A percentile compares a stretch with the other conserved stretches of the same genome.
phyloP scores from a whole-genome alignment of 768 basidiomycete genomes.

The Boletus speciosus region DNA sequence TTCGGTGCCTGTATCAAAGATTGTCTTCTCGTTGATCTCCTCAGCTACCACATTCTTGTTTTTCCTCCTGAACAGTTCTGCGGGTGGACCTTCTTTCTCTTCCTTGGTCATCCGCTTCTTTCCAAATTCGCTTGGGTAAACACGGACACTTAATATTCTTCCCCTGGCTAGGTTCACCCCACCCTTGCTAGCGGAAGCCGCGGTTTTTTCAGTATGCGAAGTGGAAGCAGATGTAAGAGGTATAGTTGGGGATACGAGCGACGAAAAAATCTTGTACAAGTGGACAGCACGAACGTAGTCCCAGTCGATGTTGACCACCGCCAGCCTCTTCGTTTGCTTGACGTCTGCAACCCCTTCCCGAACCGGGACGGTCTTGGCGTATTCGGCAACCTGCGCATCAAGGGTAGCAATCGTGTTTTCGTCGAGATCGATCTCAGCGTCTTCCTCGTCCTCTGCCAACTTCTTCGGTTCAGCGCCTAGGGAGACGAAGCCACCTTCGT shows the following conservation, averaged over 20 bases:
- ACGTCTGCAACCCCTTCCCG: conserved; percentile 41
- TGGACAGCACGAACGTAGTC: conserved; percentile 89
- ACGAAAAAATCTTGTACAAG: conserved; percentile 89
- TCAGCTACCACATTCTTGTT: conserved; percentile 39
- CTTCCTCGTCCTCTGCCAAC: conserved; percentile 34
- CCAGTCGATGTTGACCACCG: conserved; percentile 97
- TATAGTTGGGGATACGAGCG: conserved; percentile 65
- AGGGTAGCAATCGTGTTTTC: conserved; percentile 69
- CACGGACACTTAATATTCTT: conserved; percentile 67
- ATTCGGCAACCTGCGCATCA: conserved; percentile 70
- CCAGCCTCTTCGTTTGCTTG: conserved; percentile 64
- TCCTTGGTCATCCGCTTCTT: conserved; percentile 82
- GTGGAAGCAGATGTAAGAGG: conserved; percentile 35
- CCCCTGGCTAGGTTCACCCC: conserved; percentile 47
- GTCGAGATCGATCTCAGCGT: conserved; percentile 71
- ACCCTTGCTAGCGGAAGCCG: conserved; percentile 6
- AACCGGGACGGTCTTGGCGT: conserved; percentile 45
- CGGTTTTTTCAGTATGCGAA: conserved; percentile 15
- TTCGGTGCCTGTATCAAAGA: conserved; percentile 64
- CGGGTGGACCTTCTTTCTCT: conserved; percentile 86
- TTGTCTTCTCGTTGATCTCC: conserved; percentile 59
- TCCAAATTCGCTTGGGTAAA: conserved; percentile 95
- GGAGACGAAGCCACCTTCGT: conserved; percentile 45
- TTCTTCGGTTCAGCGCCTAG: conserved; percentile 42
- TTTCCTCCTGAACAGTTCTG: conserved; percentile 71